Evolutionary conservation across 108 stramenopile genomes (phyloP).

Genomic region (Cyclostephanos invisitatus): DNA sequence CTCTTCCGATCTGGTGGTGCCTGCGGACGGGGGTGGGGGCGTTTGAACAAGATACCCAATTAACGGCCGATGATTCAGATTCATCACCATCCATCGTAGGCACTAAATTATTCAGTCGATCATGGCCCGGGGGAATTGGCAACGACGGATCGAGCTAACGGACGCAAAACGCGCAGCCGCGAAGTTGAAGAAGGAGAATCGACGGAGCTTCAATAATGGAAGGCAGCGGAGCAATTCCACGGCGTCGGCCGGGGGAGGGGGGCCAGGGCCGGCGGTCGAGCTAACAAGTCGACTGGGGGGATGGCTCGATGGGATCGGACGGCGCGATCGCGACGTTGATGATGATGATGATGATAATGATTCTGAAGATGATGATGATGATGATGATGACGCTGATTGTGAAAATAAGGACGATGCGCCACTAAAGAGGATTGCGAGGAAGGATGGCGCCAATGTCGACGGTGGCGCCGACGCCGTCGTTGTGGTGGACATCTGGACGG

Average conservation of each 20-base stretch:
- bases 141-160: slow-evolving; percentile 53
- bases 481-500: not conserved
- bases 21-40: no score
- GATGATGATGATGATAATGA: not conserved
- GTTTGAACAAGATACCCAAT: no score
- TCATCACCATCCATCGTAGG: not conserved
- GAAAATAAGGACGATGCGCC: no score
- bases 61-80: no score
- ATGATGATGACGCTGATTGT: not conserved
- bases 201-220: slow-evolving; percentile 26
- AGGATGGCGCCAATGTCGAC: not conserved
- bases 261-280: not conserved
- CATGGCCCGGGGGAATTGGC: slow-evolving; percentile 64
- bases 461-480: not conserved
- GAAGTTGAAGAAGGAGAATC: slow-evolving; percentile 31
- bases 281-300: not conserved
- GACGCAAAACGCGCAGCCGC: slow-evolving; percentile 37
- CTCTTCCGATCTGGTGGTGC: no score
- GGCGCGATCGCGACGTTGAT: not conserved
- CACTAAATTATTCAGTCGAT: not conserved
- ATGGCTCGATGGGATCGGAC: not conserved
- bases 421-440: not conserved
- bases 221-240: not conserved
- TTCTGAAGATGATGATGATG: not conserved
- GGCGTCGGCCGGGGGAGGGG: not conserved